Evolutionary conservation across 2,329 filamentous ascomycete species (phyloP), one percentile per base, ranked within the genome.

Genomic region (Verruconis gallopava): DNA sequence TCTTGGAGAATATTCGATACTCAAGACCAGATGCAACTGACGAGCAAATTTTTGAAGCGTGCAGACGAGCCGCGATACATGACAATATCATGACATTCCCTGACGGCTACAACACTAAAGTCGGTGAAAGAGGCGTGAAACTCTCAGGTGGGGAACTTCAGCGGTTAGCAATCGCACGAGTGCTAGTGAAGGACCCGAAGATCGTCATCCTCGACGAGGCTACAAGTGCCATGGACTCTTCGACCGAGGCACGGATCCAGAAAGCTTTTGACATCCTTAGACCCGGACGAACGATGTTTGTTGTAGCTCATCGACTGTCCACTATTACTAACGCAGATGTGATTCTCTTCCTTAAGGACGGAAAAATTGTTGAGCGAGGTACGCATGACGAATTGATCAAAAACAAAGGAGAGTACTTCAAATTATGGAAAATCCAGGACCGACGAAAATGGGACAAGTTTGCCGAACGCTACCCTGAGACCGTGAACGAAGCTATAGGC

Each of bases 341-440:
- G 28, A 93, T 93, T 42, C 66, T 86, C 5, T 85, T 93, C 1
- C 59, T 93, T 42, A 71, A 79, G 38, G 73, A 79, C 50, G 85
- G 85, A 2, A 62, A 69, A 40, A 72, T 85, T 0, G 70, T 80
- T 5, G 84, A 93, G 56, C 66, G 78, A 49, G 85, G 85, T 0
- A 85, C 73, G 0, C 85, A 93, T 49, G 75, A 85, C 4, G 71
- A 75, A 33, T 69, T 93, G 1, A 65, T 93, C 1, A 56, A 66
- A 3, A 60, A 69, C 28, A 66, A 75, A 3, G 65, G 85, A 9
- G 75, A 78, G 46, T 94, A 94, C 55, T 73, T 77, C 9, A 78
- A 78, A 46, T 88, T 94, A 77, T 94, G 86, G 86, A 77, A 79
- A 48, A 89, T 88, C 61, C 86, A 94, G n/a, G 34, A 78, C 57